Evolutionary conservation across 163 green algal genomes (phyloP), one percentile per base, ranked within the genome.

Genomic region (Chlamydomonas reinhardtii): DNA sequence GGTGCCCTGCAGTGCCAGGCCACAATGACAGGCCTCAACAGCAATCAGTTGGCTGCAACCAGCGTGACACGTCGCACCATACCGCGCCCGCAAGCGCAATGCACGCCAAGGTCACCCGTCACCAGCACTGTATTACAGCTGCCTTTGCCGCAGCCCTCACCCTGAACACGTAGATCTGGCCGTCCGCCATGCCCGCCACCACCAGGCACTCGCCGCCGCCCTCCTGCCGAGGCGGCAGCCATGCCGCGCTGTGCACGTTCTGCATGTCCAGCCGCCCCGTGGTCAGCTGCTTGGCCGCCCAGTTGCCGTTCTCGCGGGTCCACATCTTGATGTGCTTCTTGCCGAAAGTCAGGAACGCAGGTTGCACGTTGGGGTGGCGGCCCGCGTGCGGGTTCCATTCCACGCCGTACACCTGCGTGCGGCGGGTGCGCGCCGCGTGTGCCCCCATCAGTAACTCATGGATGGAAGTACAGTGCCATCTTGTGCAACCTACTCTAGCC

Each of bases 321-420:
- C 85, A 90, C 61, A 86, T 32, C 90, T 96, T 96, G 75, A 94
- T 90, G 88, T 96, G 92, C 89, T 95, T 95, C 61, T 93, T 93
- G 71, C 93, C 93, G 78, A 92, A 96, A 11, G 91, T 94, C 14
- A 93, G 72, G 83, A 96, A 95, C 17, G 66, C 66, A 43, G 74
- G 52, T 0, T 72, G 70, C 34, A 87, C 73, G 14, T 43, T 32
- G 11, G 39, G 27, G 56, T 93, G 59, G 35, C 66, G 89, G n/a
- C 82, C 73, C 68, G 93, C 85, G 66, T 93, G 83, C 0, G 89
- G 88, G 73, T 93, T 94, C 91, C 91, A 96, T 81, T 92, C 91
- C 31, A 93, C 69, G 56, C 93, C 93, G 90, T 93, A 95, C 86
- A 96, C 92, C 91, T 95, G 76, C 14, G 25, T 8, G 39, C 31